Conservation (phyloP, 2,329 filamentous ascomycete species). For the Xylaria hypoxylon region DNA sequence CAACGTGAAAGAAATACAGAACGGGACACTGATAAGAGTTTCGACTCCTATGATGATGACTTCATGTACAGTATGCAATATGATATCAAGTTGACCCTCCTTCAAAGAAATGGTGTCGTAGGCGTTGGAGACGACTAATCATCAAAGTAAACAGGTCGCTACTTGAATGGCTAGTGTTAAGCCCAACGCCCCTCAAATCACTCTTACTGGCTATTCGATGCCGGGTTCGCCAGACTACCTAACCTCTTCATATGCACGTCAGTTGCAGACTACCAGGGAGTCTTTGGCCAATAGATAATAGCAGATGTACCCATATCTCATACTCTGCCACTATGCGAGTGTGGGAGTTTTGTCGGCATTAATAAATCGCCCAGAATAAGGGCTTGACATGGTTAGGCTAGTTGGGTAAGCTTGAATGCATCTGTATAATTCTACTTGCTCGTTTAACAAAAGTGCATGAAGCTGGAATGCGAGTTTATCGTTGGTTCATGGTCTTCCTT, state of each 20-base stretch:
- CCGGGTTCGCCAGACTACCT: not conserved
- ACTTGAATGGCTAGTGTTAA: not conserved
- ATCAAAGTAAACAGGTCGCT: not conserved
- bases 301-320: not conserved
- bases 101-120: not conserved
- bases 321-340: not conserved
- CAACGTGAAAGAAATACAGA: not conserved
- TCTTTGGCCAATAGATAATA: not conserved
- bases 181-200: not conserved
- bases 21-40: not conserved
- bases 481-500: not conserved
- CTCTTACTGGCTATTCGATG: not conserved
- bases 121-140: conserved; percentile 6
- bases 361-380: not conserved
- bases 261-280: not conserved
- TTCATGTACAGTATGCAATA: not conserved
- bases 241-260: not conserved
- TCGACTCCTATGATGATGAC: not conserved
- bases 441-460: conserved; percentile 14
- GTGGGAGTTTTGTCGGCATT: conserved; percentile 11
- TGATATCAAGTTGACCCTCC: conserved; percentile 1
- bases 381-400: not conserved
- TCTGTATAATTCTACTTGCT: conserved; percentile 7
- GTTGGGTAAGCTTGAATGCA: not conserved
- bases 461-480: conserved; percentile 14